A percentile compares a stretch with the other conserved stretches of the same genome.
Conservation (phyloP, 2,329 filamentous ascomycete species). For the Ceratocystiopsis brevicomis region DNA sequence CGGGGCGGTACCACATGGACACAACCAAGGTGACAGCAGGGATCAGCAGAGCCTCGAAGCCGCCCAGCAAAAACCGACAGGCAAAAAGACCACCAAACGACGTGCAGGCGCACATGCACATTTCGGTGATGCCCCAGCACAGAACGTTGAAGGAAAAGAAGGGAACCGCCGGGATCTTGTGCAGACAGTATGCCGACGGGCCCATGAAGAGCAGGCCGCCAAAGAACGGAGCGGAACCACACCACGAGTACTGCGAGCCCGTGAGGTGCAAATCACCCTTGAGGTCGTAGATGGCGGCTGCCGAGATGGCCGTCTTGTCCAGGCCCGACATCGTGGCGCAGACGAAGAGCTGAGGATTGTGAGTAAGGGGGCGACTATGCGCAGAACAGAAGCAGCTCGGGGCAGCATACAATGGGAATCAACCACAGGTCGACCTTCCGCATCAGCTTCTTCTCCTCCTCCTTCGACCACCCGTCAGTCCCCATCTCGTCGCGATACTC, state of each 20-base stretch:
- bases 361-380: not conserved
- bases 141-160: slow-evolving; percentile 10
- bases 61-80: slow-evolving; percentile 11
- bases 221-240: slow-evolving; percentile 11
- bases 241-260: slow-evolving; percentile 13
- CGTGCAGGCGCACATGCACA: slow-evolving; percentile 10
- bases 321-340: slow-evolving; percentile 7
- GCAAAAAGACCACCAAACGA: slow-evolving; percentile 8
- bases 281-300: slow-evolving; percentile 12
- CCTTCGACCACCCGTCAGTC: slow-evolving; percentile 5
- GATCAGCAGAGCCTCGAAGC: slow-evolving; percentile 10
- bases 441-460: slow-evolving; percentile 8
- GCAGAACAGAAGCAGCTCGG: not conserved
- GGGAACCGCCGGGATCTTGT: slow-evolving; percentile 7
- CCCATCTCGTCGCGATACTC: slow-evolving; percentile 9
- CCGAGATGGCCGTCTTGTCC: slow-evolving; percentile 11
- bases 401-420: slow-evolving; percentile 9
- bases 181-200: slow-evolving; percentile 10
- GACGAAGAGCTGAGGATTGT: slow-evolving; percentile 1
- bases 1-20: slow-evolving; percentile 11
- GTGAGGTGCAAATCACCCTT: slow-evolving; percentile 9
- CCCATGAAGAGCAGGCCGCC: slow-evolving; percentile 11
- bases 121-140: slow-evolving; percentile 9
- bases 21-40: slow-evolving; percentile 10
- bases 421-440: slow-evolving; percentile 8